These are phyloP conservation scores for Orychophragmus violaceus DNA, from an alignment of 345 rosid genomes.

Conservation along the genomic window DNA sequence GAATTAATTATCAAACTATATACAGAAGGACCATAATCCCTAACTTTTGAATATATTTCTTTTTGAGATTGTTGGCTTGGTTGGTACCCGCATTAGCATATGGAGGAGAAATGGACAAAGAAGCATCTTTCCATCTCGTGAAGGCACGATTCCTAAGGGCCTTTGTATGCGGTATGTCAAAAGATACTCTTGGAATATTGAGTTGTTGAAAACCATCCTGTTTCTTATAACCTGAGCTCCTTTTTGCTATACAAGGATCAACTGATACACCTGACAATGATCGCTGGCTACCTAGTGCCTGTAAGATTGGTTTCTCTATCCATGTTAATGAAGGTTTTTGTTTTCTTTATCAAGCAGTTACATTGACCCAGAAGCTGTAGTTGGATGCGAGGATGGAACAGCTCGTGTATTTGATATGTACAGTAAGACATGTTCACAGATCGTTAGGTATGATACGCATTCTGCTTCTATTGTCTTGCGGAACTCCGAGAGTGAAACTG, in stretches of 20 bases:
- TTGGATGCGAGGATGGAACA: conserved; percentile 94
- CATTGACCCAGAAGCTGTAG: conserved; percentile 84
- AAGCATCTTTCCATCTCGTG: conserved; percentile 66
- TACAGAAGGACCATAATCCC: background rate
- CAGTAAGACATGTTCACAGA: conserved; percentile 70
- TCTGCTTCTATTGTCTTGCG: background rate
- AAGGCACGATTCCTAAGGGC: conserved; percentile 67
- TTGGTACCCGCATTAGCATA: conserved; percentile 71
- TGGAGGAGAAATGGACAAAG: conserved; percentile 79
- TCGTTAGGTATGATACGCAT: conserved; percentile 46
- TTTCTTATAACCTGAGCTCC: background rate
- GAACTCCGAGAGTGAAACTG: background rate
- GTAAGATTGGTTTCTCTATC: background rate
- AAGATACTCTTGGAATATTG: background rate
- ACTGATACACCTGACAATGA: background rate
- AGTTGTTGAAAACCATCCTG: background rate
- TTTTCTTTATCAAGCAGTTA: conserved; percentile 42
- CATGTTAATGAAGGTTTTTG: background rate
- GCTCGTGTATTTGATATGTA: conserved; percentile 92
- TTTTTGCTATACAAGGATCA: too few relatives aligned
- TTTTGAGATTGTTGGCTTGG: conserved; percentile 72
- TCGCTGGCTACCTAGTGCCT: background rate
- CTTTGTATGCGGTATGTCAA: conserved; percentile 74
- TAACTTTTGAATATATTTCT: background rate
- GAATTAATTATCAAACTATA: background rate